phyloP scores from a whole-genome alignment of 2,329 filamentous ascomycete species.

The Ampelomyces quisqualis region DNA sequence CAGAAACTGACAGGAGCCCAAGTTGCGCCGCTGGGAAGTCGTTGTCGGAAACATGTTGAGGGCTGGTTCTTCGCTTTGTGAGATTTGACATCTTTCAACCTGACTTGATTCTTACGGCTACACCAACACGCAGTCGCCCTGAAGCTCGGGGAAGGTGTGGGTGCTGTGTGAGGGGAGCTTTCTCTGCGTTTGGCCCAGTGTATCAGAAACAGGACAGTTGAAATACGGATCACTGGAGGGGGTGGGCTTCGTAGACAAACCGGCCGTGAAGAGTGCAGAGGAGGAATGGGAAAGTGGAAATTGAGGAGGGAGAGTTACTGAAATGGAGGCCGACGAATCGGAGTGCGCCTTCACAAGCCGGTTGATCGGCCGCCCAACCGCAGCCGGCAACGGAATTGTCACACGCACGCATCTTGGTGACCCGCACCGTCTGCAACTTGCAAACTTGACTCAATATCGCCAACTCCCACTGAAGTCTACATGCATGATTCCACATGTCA shows the following conservation, averaged over 20 bases:
- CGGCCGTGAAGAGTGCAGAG: slow-evolving; percentile 3
- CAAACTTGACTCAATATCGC: slow-evolving; percentile 1
- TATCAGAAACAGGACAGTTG: slow-evolving; percentile 9
- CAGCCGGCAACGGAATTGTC: slow-evolving; percentile 3
- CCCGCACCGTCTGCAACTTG: slow-evolving; percentile 2
- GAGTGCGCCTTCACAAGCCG: slow-evolving; percentile 3
- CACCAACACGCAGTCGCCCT: slow-evolving; percentile 24
- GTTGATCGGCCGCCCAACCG: slow-evolving; percentile 13
- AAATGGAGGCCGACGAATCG: slow-evolving; percentile 9
- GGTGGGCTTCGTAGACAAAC: neutral
- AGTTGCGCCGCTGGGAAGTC: slow-evolving; percentile 81
- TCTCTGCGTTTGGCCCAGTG: slow-evolving; percentile 14
- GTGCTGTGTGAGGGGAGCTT: slow-evolving; percentile 15
- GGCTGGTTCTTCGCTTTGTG: slow-evolving; percentile 57
- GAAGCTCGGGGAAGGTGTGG: slow-evolving; percentile 6
- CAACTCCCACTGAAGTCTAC: neutral
- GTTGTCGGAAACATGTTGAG: slow-evolving; percentile 64
- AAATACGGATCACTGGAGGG: too few species aligned
- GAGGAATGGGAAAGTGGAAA: slow-evolving; percentile 10
- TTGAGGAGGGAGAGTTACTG: slow-evolving; percentile 3
- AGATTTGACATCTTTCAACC: slow-evolving; percentile 59
- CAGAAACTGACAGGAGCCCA: slow-evolving; percentile 79
- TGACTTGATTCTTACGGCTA: slow-evolving; percentile 56
- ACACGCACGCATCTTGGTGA: slow-evolving; percentile 9
- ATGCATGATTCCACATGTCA: too few species aligned